Evolutionary conservation across 768 basidiomycete species (phyloP), one percentile per base, ranked within the genome.

Genomic region (Serendipita indica): DNA sequence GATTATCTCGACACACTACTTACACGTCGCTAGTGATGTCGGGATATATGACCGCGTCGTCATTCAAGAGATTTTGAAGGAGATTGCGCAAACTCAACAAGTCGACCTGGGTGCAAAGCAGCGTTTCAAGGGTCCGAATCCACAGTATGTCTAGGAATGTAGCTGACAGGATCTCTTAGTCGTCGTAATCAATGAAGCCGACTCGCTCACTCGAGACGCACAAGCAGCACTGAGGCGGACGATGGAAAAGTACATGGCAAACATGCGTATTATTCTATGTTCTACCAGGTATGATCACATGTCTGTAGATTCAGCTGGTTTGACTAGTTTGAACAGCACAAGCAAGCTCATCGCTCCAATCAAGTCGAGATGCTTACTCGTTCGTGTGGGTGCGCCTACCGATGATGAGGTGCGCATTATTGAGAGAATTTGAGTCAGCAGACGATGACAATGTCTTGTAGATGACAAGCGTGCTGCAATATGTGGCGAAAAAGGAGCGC

Each of bases 211-310:
- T 10, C 83, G 94, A 58, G 94, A 99, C 71, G 94, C 94, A 1
- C 94, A 99, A 73, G 92, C 94, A 0, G 94, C 94, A 5, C 78
- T 99, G 33, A 83, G 94, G 66, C 78, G 94, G 60, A 99, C 94
- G 7, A 99, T 98, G 94, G 94, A 99, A 69, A 98, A 97, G 71
- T 98, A 94, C 74, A 97, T 96, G 87, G 82, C 84, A 39, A 99
- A 97, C 69, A 80, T 99, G 80, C 82, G 94, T 28, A 84, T 99
- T 65, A 94, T 99, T 64, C 77, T 99, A 0, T 97, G 93, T 68
- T 92, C 93, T 20, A 54, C 49, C 20, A 54, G 49, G 49, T 54
- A 22, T 54, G 22, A 16, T 5, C 49, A n/a, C 16, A 33, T 32
- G 20, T 22, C 30, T 16, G 7, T 27, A 3, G 2, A 22, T 20